Base-by-base conservation (phyloP, 2,329 filamentous ascomycete genomes). In the Hypoxylon sp. region DNA sequence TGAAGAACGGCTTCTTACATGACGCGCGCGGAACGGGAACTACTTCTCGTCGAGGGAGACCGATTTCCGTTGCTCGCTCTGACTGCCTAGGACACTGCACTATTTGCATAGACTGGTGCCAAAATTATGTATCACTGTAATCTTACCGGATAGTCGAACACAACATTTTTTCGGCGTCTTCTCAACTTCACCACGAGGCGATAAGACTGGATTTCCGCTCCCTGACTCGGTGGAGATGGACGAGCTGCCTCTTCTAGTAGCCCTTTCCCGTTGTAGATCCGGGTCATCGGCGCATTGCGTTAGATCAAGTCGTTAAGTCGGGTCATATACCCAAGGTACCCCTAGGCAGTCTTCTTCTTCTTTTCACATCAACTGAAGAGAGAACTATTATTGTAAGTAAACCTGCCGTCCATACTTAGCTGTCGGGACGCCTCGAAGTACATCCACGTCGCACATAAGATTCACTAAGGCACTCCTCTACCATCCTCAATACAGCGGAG, bases 171-270 rank as follows among this genome's bases (percentile, higher is more conserved):
- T 5, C 37, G 6, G 45, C 18, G 40, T 45, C 41, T 29, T 18
- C 45, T 56, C 40, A 4, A 21, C 20, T 50, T 48, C 26, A 47
- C 24, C 48, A 47, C 38, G 42, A 50, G 41, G 48, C 18, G 17
- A 48, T 41, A 37, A 31, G 42, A 49, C 41, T 48, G 21, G 27
- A 24, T n/a, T 43, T 46, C 3, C 15, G 15, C 35, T 38, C 24
- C 40, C 29, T 10, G 7, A 33, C 38, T 50, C 24, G 21, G 26
- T 26, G 37, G 49, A 35, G 20, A 33, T 48, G 8, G 27, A 24
- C 11, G 43, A 63, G 57, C 57, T 67, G 65, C 50, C 60, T 53
- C 9, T 58, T 60, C 47, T 38, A 53, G 23, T 29, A 35, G 15
- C 18, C 42, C 33, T 45, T 27, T 21, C 26, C 38, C 38, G 18